These are phyloP conservation scores for Botryotinia globosa DNA, from an alignment of 2,329 filamentous ascomycete genomes.

Conservation along the genomic window DNA sequence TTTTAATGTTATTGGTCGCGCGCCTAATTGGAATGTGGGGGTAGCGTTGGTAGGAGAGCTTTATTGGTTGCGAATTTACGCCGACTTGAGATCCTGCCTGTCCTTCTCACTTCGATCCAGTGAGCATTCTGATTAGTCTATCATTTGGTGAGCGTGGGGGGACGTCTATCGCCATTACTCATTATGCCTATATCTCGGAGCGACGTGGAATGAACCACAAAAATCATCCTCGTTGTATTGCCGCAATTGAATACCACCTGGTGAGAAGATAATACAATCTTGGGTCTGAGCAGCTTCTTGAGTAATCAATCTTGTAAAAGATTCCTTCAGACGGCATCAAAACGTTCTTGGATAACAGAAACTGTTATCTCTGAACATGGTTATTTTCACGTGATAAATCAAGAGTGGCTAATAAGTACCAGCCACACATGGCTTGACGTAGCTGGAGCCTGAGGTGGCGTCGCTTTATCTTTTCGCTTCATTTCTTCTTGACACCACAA, in stretches of 20 bases:
- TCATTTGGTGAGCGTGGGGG: neutral
- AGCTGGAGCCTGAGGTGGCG: neutral
- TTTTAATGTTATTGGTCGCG: neutral
- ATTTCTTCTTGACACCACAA: neutral
- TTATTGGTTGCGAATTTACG: neutral
- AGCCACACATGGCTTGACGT: neutral
- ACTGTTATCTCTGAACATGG: too few relatives aligned
- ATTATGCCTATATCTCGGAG: neutral
- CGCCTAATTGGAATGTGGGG: neutral
- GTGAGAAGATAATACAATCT: too few relatives aligned
- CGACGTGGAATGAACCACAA: too few relatives aligned
- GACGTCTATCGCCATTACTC: neutral
- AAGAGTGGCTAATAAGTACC: neutral
- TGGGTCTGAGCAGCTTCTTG: too few relatives aligned
- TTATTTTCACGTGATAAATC: accelerated
- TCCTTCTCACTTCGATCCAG: neutral
- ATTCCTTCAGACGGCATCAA: too few relatives aligned
- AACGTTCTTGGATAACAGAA: too few relatives aligned
- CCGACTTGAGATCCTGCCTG: neutral
- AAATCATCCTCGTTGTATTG: neutral
- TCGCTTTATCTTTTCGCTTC: neutral
- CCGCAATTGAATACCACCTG: too few relatives aligned
- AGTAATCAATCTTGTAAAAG: too few relatives aligned
- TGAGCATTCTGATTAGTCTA: neutral
- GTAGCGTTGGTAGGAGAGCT: too few relatives aligned